Evolutionary conservation across 331 rosid species (phyloP).

Genomic region (Stylosanthes scabra): DNA sequence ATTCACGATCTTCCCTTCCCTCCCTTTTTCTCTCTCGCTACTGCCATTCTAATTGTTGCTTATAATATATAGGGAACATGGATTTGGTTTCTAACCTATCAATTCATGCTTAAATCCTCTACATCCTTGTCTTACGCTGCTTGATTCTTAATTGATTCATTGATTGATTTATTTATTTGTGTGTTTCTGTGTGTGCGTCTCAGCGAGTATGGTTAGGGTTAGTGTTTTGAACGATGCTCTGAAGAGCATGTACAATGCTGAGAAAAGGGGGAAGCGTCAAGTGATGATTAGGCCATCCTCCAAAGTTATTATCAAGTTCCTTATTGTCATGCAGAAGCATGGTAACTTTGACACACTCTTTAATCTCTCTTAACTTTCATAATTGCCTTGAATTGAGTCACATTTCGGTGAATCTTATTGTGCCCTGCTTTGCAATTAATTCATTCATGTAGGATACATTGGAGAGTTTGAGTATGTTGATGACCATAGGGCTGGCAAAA

Average conservation of each 20-base stretch:
- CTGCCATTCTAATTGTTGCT: no score
- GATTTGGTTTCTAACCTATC: no score
- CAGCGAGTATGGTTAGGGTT: slow-evolving; percentile 54
- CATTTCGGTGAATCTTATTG: neutral
- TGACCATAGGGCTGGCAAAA: slow-evolving; percentile 63
- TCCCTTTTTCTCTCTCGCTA: neutral
- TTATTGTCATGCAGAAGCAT: slow-evolving; percentile 62
- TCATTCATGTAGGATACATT: slow-evolving; percentile 46
- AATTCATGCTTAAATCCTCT: no score
- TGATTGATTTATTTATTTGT: neutral
- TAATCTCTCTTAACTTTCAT: neutral
- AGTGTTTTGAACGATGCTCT: slow-evolving; percentile 64
- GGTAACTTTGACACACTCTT: slow-evolving; percentile 22
- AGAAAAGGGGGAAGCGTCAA: slow-evolving; percentile 65
- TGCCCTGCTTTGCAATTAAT: neutral
- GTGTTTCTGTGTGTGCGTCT: neutral
- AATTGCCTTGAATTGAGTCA: neutral
- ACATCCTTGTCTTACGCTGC: no score
- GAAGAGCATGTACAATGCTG: slow-evolving; percentile 68
- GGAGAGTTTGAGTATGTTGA: slow-evolving; percentile 66
- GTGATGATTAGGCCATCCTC: slow-evolving; percentile 67
- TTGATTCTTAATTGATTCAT: no score
- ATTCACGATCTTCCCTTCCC: neutral
- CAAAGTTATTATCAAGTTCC: slow-evolving; percentile 59
- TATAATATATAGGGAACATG: no score